Conservation (phyloP, 768 basidiomycete species). For the Boletus huronensis region DNA sequence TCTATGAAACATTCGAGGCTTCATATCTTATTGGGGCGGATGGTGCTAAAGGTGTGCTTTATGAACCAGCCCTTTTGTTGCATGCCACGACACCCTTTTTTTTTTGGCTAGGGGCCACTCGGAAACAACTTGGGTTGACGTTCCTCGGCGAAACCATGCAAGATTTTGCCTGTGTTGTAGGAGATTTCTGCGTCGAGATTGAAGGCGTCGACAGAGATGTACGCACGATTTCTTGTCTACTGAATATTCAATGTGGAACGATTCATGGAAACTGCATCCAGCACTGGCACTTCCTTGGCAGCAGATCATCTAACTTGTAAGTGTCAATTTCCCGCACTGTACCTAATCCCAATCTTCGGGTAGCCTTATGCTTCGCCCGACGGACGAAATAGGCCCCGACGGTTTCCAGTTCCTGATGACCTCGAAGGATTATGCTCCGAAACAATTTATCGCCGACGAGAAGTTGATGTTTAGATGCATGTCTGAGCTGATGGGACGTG, state of each 20-base stretch:
- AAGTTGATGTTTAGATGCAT: conserved; percentile 31
- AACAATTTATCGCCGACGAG: conserved; percentile 16
- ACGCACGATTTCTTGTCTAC: background rate
- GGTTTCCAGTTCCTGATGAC: conserved; percentile 18
- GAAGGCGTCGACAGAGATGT: conserved; percentile 32
- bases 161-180: conserved; percentile 27
- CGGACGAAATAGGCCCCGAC: conserved; percentile 19
- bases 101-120: conserved; percentile 27
- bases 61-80: background rate
- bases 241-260: background rate
- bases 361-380: conserved; percentile 12
- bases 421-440: conserved; percentile 7
- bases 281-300: conserved; percentile 26
- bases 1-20: conserved; percentile 26
- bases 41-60: conserved; percentile 32
- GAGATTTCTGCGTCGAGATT: conserved; percentile 34
- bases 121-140: conserved; percentile 39
- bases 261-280: background rate
- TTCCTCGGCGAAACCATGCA: conserved; percentile 41
- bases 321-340: background rate
- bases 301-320: conserved; percentile 3
- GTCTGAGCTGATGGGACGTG: conserved; percentile 24
- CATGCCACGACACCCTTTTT: background rate
- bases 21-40: conserved; percentile 42
- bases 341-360: background rate